Evolutionary conservation across 345 rosid genomes (phyloP), one percentile per base, ranked within the genome.

Genomic region (Salix dunnii): DNA sequence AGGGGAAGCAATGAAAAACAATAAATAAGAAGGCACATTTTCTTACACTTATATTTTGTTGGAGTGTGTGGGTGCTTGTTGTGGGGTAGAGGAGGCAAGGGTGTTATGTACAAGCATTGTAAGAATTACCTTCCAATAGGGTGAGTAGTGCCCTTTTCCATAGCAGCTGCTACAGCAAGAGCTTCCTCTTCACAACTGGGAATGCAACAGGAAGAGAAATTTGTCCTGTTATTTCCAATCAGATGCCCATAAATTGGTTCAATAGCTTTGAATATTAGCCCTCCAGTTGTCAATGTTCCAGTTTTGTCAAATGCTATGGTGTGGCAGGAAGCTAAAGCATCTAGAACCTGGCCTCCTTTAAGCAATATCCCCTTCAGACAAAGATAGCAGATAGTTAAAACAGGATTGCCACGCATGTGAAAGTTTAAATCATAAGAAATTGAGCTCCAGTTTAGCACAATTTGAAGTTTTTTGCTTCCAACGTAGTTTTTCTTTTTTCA

Each of bases 61-160:
- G 17, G 49, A 0, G 49, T 3, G 49, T 12, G 49, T 12, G 49
- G 49, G 49, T 43, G 49, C 13, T 9, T 40, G 43, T 40, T 40
- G 13, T 40, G 43, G 43, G 43, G 13, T 40, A 40, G 43, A 40
- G 5, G 49, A 12, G 49, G 49, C 49, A 1, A 4, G 16, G 49
- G 49, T 43, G 49, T 43, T 43, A 43, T 3, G 49, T 13, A 43
- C 1, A 14, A 13, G 33, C 21, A 21, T 51, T 30, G 40, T 38
- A 67, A 74, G 77, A 36, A 11, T 62, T 87, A 91, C 98, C 99
- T 93, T 87, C 99, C 99, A 80, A 96, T 96, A 74, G 99, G 99
- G 82, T 96, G 99, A 66, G 99, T 96, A 60, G 99, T 93, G 69
- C 99, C 99, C 90, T 91, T 96, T 84, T 96, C 98, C 99, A 96